Evolutionary conservation across 257 asterid species (phyloP).

Genomic region (Nicotiana undulata): DNA sequence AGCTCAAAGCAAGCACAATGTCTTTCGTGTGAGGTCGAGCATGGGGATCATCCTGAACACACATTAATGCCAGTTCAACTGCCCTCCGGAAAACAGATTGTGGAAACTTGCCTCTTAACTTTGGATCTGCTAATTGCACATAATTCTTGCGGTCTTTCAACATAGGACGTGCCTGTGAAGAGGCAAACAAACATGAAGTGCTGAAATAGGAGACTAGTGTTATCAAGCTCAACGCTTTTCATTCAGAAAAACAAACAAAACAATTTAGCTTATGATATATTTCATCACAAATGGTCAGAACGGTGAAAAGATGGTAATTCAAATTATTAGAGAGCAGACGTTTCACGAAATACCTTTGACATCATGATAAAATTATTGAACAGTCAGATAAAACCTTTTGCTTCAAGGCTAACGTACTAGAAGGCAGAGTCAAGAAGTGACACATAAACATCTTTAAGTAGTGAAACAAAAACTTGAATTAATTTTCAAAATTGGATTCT

Average conservation of each 20-base stretch:
- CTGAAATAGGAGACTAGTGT: not conserved
- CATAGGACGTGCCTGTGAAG: conserved; percentile 31
- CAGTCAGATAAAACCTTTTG: not conserved
- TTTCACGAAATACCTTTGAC: not conserved
- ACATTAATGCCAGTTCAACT: conserved; percentile 31
- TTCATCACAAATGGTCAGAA: not conserved
- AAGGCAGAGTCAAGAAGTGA: not conserved
- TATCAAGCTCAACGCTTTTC: not conserved
- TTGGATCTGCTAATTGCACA: conserved; percentile 28
- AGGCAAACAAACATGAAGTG: not conserved
- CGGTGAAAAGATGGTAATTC: not conserved
- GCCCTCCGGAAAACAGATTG: conserved; percentile 15
- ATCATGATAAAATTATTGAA: not conserved
- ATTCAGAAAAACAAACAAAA: not conserved
- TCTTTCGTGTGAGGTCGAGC: conserved; percentile 31
- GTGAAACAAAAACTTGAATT: not conserved
- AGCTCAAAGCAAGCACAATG: conserved; percentile 19
- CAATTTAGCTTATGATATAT: not conserved
- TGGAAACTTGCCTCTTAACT: conserved; percentile 22
- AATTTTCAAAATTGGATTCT: not conserved
- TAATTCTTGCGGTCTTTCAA: conserved; percentile 20
- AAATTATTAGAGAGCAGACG: not conserved
- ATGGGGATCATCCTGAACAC: conserved; percentile 16
- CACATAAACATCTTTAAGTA: not conserved
- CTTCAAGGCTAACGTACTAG: not conserved